Evolutionary conservation across 2,329 filamentous ascomycete genomes (phyloP).

Genomic region (Didymella pinodella): DNA sequence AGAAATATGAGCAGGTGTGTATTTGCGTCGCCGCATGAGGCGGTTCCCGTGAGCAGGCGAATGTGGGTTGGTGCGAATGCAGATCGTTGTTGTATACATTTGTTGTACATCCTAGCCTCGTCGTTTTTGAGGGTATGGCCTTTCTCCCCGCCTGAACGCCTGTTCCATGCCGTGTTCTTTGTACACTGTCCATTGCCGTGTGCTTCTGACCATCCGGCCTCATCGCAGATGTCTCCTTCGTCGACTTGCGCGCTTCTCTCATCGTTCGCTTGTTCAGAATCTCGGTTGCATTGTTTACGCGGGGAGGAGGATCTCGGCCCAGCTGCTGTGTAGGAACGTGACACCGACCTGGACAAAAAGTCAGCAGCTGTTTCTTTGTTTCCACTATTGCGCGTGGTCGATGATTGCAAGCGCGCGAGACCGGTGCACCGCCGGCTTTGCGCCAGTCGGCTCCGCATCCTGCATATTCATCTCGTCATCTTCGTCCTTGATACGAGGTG

Average conservation of each 20-base stretch:
- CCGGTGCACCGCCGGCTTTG: constrained; percentile 3
- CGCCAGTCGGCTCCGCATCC: constrained; percentile 12
- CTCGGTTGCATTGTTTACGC: constrained; percentile 49
- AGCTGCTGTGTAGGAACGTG: constrained; percentile 62
- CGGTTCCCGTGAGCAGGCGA: background rate
- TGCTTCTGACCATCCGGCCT: background rate
- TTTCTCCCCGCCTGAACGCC: constrained; percentile 29
- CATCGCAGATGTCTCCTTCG: background rate
- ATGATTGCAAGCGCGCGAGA: background rate
- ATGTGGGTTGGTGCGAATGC: constrained; percentile 1
- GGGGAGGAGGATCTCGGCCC: constrained; percentile 60
- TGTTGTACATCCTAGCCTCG: constrained; percentile 24
- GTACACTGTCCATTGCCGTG: constrained; percentile 3
- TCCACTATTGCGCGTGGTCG: constrained; percentile 4
- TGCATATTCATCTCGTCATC: constrained; percentile 16
- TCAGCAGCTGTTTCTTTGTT: constrained; percentile 27
- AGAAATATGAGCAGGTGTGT: background rate
- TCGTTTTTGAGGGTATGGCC: constrained; percentile 5
- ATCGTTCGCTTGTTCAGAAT: constrained; percentile 2
- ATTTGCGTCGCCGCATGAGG: background rate
- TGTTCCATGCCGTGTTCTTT: constrained; percentile 18
- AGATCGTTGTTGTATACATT: constrained; percentile 24
- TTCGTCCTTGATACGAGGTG: constrained; percentile 2
- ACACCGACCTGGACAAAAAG: constrained; percentile 55
- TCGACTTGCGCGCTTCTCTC: background rate